phyloP scores from a whole-genome alignment of 108 stramenopile species.

The Fistulifera solaris region DNA sequence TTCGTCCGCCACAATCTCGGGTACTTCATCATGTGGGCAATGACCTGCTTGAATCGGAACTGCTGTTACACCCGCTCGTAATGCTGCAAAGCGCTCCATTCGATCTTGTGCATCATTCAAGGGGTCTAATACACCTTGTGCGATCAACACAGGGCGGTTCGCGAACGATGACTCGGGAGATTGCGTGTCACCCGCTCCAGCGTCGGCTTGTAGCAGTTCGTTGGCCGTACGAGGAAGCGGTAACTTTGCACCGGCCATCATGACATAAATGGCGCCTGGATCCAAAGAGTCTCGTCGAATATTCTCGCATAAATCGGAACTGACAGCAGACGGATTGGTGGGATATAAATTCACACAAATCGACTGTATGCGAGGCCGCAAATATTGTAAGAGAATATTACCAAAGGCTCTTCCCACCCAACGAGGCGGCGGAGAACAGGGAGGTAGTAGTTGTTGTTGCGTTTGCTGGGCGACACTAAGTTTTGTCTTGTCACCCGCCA shows the following conservation, averaged over 20 bases:
- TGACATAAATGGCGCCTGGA: constrained; percentile 51
- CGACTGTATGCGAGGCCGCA: constrained; percentile 36
- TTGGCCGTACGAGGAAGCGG: constrained; percentile 37
- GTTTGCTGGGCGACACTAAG: constrained; percentile 22
- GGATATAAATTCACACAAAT: constrained; percentile 50
- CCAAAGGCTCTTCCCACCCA: constrained; percentile 27
- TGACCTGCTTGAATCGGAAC: constrained; percentile 35
- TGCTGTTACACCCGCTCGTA: constrained; percentile 24
- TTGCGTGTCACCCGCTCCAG: background rate
- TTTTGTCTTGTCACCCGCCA: constrained; percentile 2
- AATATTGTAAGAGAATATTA: constrained; percentile 27
- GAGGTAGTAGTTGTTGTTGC: constrained; percentile 13
- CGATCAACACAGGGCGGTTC: constrained; percentile 27
- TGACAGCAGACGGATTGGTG: constrained; percentile 36
- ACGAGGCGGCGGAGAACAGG: constrained; percentile 30
- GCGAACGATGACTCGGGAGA: constrained; percentile 12
- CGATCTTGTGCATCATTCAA: constrained; percentile 41
- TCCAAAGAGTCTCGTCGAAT: constrained; percentile 45
- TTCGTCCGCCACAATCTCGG: constrained; percentile 11
- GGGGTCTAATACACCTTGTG: constrained; percentile 43
- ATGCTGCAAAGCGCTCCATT: constrained; percentile 13
- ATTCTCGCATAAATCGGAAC: constrained; percentile 16
- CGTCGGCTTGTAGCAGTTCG: constrained; percentile 26
- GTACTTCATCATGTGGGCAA: constrained; percentile 48
- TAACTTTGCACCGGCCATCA: constrained; percentile 42